Percentiles rank a stretch among this genome's conserved stretches.
phyloP scores from a whole-genome alignment of 306 rosid genomes.

The Vachellia collinsii region DNA sequence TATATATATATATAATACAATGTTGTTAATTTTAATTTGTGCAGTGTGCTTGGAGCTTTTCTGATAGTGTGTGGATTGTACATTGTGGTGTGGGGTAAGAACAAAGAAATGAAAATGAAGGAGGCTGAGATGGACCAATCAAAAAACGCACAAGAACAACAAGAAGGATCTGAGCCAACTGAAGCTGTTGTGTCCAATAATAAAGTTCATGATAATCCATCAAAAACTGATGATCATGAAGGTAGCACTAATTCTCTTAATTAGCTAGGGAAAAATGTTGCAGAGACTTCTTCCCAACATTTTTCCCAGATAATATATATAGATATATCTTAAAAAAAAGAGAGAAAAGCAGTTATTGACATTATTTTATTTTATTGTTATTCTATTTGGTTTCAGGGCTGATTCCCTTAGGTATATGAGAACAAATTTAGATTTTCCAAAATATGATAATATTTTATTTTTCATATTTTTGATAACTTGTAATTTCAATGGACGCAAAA shows the following conservation, averaged over 20 bases:
- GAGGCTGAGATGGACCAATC: neutral
- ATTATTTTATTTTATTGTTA: too few species aligned
- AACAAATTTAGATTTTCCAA: too few species aligned
- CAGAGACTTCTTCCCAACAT: neutral
- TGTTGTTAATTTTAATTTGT: neutral
- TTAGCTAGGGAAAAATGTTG: neutral
- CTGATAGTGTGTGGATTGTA: conserved; percentile 48
- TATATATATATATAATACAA: neutral
- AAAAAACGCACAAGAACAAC: neutral
- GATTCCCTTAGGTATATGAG: too few species aligned
- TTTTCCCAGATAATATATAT: too few species aligned
- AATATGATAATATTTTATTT: too few species aligned
- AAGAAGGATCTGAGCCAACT: neutral
- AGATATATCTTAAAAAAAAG: too few species aligned
- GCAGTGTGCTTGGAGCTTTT: conserved; percentile 38
- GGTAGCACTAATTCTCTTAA: too few species aligned
- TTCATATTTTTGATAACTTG: too few species aligned
- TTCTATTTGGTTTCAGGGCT: too few species aligned
- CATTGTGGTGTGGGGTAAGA: conserved; percentile 48
- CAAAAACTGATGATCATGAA: too few species aligned
- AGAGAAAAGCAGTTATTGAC: too few species aligned
- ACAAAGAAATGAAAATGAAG: conserved; percentile 33
- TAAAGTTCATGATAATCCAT: neutral
- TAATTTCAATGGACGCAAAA: too few species aligned
- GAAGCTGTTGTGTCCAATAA: neutral